Evolutionary conservation across 75 land plant species (phyloP), one percentile per base, ranked within the genome.

Genomic region (Sequoiadendron giganteum): DNA sequence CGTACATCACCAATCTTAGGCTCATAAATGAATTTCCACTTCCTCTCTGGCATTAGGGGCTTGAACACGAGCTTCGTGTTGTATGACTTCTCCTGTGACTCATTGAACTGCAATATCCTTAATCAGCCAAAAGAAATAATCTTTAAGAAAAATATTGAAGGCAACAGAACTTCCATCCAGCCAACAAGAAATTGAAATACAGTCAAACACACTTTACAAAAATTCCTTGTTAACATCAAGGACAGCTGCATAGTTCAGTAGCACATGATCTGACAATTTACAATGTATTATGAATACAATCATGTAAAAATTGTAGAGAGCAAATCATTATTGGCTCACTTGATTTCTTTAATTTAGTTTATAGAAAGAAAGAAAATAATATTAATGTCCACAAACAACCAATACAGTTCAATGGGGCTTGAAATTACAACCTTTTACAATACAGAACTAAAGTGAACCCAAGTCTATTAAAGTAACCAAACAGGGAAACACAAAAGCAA

Each of bases 21-120:
- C 91, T 96, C 97, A 87, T 90, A 95, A 54, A 95, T 87, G 30
- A 97, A 90, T 89, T 94, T 97, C 98, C 99, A 97, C 85, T 75
- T 91, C 61, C 93, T 87, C 39, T 95, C 93, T 70, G 83, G 88
- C 6, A 90, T 76, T 45, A 89, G 38, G 32, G 99, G 98, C 90
- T 97, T 97, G 70, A 97, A 81, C 1, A 96, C 96, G 32, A 96
- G 42, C 91, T 97, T 97, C 48, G 94, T 90, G 48, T 93, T 90
- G 76, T 77, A 93, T 5, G 94, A 95, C 88, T 95, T 93, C 28
- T 42, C 81, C 58, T 92, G 92, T 72, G 87, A 88, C 89, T 93
- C 94, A 84, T 96, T 93, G 75, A 97, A 92, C 97, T 95, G 93
- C 48, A 89, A 56, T 70, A 91, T 42, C 86, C 80, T 10, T 86